phyloP scores from a whole-genome alignment of 768 basidiomycete genomes.

The Boletus sensibilis region DNA sequence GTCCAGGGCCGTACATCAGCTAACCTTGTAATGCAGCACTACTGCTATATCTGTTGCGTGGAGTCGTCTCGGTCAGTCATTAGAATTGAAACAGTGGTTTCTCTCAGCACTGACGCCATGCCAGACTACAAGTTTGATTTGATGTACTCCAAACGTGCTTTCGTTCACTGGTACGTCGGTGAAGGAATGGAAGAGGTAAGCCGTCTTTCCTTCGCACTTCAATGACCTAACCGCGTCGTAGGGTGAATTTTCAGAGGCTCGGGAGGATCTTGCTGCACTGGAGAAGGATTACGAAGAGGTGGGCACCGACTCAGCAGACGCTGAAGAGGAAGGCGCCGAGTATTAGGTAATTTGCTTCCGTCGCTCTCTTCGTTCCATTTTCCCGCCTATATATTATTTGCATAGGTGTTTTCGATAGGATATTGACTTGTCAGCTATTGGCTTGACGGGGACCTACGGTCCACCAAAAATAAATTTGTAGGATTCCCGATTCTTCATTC shows the following conservation, averaged over 20 bases:
- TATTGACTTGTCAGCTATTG: slow-evolving; percentile 13
- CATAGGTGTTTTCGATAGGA: slow-evolving; percentile 6
- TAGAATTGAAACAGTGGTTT: not conserved
- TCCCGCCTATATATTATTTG: slow-evolving; percentile 1
- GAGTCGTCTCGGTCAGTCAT: slow-evolving; percentile 68
- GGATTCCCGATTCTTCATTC: not conserved
- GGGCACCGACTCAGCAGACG: slow-evolving; percentile 72
- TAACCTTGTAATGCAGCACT: slow-evolving; percentile 48
- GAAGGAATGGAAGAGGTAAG: slow-evolving; percentile 97
- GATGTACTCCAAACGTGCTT: slow-evolving; percentile 94
- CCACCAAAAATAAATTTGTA: slow-evolving; percentile 6
- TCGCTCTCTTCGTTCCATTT: not conserved
- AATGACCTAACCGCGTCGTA: slow-evolving; percentile 24
- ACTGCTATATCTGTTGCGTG: slow-evolving; percentile 94
- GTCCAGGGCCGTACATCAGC: not conserved
- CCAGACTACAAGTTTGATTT: slow-evolving; percentile 97
- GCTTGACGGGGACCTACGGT: not conserved
- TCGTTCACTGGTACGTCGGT: slow-evolving; percentile 94
- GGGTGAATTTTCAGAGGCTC: slow-evolving; percentile 98
- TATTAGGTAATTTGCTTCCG: slow-evolving; percentile 37
- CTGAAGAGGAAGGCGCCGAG: slow-evolving; percentile 58
- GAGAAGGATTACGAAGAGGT: slow-evolving; percentile 96
- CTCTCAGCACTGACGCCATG: slow-evolving; percentile 4
- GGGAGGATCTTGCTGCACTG: slow-evolving; percentile 95
- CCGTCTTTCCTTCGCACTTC: slow-evolving; percentile 2